phyloP scores from a whole-genome alignment of 257 asterid species.

The Paulownia fortunei region DNA sequence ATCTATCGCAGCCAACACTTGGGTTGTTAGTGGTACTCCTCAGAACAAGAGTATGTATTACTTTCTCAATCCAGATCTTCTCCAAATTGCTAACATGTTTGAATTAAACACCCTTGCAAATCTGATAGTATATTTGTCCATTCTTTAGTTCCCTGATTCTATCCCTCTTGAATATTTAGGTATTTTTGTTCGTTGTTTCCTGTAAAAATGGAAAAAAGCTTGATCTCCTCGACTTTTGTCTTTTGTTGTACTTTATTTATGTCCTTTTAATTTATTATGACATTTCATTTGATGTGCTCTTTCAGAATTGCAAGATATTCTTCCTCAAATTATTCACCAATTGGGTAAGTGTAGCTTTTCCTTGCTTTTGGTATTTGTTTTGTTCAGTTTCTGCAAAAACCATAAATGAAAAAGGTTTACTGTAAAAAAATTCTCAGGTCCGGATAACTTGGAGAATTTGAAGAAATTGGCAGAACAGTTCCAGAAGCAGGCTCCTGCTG shows the following conservation, averaged over 20 bases:
- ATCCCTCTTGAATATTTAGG: background rate
- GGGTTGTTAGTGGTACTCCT: constrained; percentile 82
- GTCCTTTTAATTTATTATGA: background rate
- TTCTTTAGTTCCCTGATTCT: background rate
- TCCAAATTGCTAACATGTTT: background rate
- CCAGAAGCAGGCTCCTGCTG: constrained; percentile 69
- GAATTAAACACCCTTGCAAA: background rate
- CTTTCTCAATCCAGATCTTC: background rate
- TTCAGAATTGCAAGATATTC: constrained; percentile 61
- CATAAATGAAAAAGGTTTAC: background rate
- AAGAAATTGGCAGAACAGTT: constrained; percentile 77
- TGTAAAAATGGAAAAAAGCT: background rate
- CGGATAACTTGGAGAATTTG: constrained; percentile 72
- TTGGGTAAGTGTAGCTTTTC: constrained; percentile 44
- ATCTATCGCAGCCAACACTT: constrained; percentile 75
- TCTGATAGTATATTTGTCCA: background rate
- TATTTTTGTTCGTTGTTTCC: background rate
- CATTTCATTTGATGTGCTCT: constrained; percentile 3
- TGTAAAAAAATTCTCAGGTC: constrained; percentile 45
- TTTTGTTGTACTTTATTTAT: background rate
- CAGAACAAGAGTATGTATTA: constrained; percentile 70
- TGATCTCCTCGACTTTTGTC: background rate
- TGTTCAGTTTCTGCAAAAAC: background rate
- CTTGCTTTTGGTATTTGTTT: background rate
- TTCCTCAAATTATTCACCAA: constrained; percentile 61